Evolutionary conservation across 768 basidiomycete genomes (phyloP).

Genomic region (Erythrobasidium yunnanense): DNA sequence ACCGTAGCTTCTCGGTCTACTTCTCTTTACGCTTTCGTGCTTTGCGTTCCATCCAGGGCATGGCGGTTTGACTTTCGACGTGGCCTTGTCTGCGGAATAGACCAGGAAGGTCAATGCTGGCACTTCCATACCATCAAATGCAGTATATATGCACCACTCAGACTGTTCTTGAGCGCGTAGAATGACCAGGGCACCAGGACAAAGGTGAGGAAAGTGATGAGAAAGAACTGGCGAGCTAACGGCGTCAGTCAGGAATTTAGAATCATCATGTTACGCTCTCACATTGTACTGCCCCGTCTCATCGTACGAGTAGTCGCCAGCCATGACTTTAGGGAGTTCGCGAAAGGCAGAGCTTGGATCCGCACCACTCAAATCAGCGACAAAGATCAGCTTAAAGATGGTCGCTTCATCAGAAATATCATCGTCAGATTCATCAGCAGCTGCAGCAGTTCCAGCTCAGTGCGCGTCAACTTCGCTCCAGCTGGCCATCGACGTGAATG

Average conservation of each 20-base stretch:
- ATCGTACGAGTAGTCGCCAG: conserved; percentile 24
- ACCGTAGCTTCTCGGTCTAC: background rate
- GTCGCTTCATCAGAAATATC: background rate
- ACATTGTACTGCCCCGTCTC: conserved; percentile 28
- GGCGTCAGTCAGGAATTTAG: background rate
- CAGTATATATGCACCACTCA: background rate
- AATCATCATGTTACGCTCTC: background rate
- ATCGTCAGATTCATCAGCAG: background rate
- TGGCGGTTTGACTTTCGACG: conserved; percentile 20
- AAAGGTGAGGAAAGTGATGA: conserved; percentile 26
- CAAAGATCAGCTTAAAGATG: background rate
- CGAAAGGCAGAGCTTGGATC: too few relatives aligned
- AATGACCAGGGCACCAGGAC: conserved; percentile 22
- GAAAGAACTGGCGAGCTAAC: conserved; percentile 20
- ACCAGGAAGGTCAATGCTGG: background rate
- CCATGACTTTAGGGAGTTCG: background rate
- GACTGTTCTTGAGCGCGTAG: conserved; percentile 3
- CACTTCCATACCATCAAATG: background rate
- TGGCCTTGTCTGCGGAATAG: background rate
- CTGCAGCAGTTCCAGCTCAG: background rate
- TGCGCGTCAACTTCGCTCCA: background rate
- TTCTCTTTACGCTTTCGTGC: conserved; percentile 4
- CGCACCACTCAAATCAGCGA: too few relatives aligned
- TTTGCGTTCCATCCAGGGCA: conserved; percentile 16
- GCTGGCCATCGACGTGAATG: conserved; percentile 14